Evolutionary conservation across 345 rosid species (phyloP), one percentile per base, ranked within the genome.

Genomic region (Syzygium jambos): DNA sequence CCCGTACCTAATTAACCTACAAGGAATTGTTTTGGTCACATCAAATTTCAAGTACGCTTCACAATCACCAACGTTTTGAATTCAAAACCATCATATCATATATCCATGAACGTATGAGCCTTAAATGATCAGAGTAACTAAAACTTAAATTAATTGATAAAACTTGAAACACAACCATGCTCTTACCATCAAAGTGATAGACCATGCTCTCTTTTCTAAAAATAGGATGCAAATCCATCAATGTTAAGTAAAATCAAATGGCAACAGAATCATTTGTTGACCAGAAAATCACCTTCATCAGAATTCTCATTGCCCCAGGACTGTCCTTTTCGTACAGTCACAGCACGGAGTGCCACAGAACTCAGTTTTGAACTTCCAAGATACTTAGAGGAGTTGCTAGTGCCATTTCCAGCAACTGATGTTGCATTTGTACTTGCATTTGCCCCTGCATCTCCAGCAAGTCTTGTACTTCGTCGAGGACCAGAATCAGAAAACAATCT

Each of bases 401-500:
- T 92, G 89, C 97, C 98, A 93, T 94, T 95, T 89, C 96, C 99
- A 82, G 93, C 92, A 82, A 90, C 90, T 52, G 93, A 53, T 34
- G 94, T 88, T 86, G 89, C 90, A 91, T 91, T 93, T 80, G 93
- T 51, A 87, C 94, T 94, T 84, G 92, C 87, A 89, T 93, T 93
- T 78, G 91, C 91, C 86, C 96, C 96, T 87, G 94, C 89, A 91
- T 96, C 82, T 73, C 82, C 94, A 90, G 95, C 93, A 59, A 96
- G 95, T 89, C 98, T 95, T 38, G 95, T 93, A 91, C 96, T 94
- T 90, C 98, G 90, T 80, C 98, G 95, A 83, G 99, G 95, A 89
- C 96, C 98, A 93, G 98, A 96, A 94, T 98, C 99, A 87, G 98
- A 93, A 91, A 98, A 98, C 87, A 98, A 90, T 91, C 99, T 95